phyloP scores from a whole-genome alignment of 2,329 filamentous ascomycete genomes.

The Sporothrix globosa region DNA sequence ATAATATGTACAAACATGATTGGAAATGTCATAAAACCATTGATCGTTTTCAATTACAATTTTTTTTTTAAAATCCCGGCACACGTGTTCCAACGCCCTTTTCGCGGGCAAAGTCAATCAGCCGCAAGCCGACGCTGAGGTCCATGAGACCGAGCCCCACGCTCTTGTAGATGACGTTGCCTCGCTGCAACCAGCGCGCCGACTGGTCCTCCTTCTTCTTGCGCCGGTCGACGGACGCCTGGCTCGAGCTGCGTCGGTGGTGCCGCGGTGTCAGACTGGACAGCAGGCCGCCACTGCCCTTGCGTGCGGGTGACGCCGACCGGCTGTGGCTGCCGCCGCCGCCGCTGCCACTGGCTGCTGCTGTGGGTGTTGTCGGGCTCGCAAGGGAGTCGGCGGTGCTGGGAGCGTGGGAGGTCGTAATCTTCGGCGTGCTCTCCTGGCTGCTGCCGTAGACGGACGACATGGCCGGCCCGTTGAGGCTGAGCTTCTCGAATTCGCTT shows the following conservation, averaged over 20 bases:
- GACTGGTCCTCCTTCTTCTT: conserved; percentile 52
- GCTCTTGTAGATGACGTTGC: conserved; percentile 70
- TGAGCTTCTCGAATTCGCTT: conserved; percentile 32
- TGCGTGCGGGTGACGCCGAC: conserved; percentile 31
- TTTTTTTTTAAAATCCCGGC: conserved; percentile 52
- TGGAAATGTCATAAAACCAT: neutral
- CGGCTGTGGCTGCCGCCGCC: conserved; percentile 8
- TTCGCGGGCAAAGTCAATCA: conserved; percentile 59
- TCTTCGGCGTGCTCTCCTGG: conserved; percentile 20
- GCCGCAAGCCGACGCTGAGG: conserved; percentile 61
- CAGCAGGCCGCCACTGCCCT: conserved; percentile 22
- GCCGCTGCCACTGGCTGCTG: neutral
- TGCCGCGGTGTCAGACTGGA: conserved; percentile 34
- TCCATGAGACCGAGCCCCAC: conserved; percentile 70
- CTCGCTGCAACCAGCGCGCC: conserved; percentile 59
- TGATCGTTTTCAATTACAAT: neutral
- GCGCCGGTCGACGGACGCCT: conserved; percentile 37
- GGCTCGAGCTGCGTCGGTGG: conserved; percentile 43
- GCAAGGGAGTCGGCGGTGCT: conserved; percentile 33
- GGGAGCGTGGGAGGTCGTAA: conserved; percentile 2
- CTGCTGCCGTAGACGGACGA: conserved; percentile 28
- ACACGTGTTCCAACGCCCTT: conserved; percentile 60
- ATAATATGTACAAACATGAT: neutral
- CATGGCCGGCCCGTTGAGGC: conserved; percentile 32
- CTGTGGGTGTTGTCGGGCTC: neutral